Conservation (phyloP, 768 basidiomycete species). For the Suillus placidus region DNA sequence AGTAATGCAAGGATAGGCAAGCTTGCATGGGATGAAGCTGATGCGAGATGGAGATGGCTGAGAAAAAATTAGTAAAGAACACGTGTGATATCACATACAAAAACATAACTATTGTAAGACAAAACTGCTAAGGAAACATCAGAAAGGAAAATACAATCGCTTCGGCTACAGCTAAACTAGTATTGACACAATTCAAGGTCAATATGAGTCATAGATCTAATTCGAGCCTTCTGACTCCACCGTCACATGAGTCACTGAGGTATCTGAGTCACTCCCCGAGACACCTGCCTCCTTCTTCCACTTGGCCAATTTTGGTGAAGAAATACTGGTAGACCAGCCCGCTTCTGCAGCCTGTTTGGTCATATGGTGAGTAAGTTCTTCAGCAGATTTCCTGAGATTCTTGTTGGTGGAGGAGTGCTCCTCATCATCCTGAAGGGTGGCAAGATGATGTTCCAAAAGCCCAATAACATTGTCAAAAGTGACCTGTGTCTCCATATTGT, state of each 20-base stretch:
- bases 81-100: background rate
- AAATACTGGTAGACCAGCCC: too few species aligned
- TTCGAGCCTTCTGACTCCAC: background rate
- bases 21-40: too few species aligned
- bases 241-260: background rate
- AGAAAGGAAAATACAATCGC: background rate
- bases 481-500: too few species aligned
- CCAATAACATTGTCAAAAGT: too few species aligned
- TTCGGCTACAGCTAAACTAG: background rate
- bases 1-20: too few species aligned
- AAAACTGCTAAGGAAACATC: background rate
- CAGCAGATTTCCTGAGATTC: too few species aligned
- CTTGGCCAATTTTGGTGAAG: background rate
- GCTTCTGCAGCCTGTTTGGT: too few species aligned
- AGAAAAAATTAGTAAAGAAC: background rate
- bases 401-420: too few species aligned
- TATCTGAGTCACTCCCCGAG: background rate
- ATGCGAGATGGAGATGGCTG: too few species aligned
- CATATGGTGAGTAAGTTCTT: too few species aligned
- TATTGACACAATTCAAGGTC: background rate
- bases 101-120: background rate
- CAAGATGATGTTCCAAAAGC: too few species aligned
- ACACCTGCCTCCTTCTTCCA: background rate
- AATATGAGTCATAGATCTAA: background rate
- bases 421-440: too few species aligned